A percentile compares a stretch with the other conserved stretches of the same genome.
These are phyloP conservation scores for Wickerhamiella kazuoi DNA, from an alignment of 805 yeast species.

Conservation along the genomic window DNA sequence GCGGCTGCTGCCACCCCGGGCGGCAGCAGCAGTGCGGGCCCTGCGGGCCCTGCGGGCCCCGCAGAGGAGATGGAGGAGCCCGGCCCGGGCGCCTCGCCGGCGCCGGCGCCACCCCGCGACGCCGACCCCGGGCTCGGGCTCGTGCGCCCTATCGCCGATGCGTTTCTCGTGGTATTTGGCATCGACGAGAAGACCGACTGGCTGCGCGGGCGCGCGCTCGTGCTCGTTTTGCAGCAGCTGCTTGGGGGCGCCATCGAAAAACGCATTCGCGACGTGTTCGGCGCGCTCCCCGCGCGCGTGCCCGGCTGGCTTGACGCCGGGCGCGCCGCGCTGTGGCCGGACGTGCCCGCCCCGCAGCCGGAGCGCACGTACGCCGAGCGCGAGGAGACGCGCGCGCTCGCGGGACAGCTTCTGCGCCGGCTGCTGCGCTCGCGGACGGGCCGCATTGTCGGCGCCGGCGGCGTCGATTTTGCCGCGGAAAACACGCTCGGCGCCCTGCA, in stretches of 20 bases:
- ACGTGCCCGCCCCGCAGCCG: slow-evolving; percentile 6
- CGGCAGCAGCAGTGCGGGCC: no score
- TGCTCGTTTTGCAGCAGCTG: slow-evolving; percentile 66
- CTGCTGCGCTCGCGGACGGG: slow-evolving; percentile 50
- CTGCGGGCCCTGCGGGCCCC: no score
- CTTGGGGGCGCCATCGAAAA: slow-evolving; percentile 79
- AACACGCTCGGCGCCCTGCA: slow-evolving; percentile 52
- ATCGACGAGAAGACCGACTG: slow-evolving; percentile 48
- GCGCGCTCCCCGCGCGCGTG: slow-evolving; percentile 21
- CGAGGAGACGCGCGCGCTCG: slow-evolving; percentile 34
- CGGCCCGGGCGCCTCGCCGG: background rate
- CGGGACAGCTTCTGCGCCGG: slow-evolving; percentile 36
- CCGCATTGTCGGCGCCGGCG: slow-evolving; percentile 52
- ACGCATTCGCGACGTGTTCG: slow-evolving; percentile 25
- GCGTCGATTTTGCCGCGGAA: slow-evolving; percentile 44
- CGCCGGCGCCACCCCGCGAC: background rate
- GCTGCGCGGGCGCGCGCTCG: slow-evolving; percentile 70
- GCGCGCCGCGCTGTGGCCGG: slow-evolving; percentile 20
- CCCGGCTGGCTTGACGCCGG: slow-evolving; percentile 22
- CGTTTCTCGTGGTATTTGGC: slow-evolving; percentile 53
- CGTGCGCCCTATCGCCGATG: slow-evolving; percentile 67
- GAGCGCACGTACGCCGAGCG: slow-evolving; percentile 13
- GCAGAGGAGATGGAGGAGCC: slow-evolving; percentile 9
- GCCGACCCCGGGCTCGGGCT: slow-evolving; percentile 26
- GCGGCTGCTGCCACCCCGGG: slow-evolving; percentile 2